Percentiles rank a stretch among this genome's conserved stretches.
These are phyloP conservation scores for Coemansia sp. DNA, from an alignment of 192 early-diverging fungal species.

Conservation along the genomic window DNA sequence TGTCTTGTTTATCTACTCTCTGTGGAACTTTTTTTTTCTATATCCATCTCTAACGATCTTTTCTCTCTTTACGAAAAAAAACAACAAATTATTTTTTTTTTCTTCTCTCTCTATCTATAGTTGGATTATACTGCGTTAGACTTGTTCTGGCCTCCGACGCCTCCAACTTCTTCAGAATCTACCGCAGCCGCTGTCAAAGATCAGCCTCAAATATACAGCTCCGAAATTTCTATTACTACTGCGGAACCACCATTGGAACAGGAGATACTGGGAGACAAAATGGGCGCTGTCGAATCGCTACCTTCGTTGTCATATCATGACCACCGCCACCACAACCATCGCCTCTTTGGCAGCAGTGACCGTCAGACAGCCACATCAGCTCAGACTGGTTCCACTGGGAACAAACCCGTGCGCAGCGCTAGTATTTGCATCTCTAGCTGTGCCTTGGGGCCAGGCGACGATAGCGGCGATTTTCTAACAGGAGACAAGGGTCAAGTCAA, in stretches of 20 bases:
- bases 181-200: not conserved
- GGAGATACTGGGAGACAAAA: constrained; percentile 1
- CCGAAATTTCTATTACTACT: not conserved
- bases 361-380: not conserved
- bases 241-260: not conserved
- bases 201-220: not conserved
- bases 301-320: constrained; percentile 23
- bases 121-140: constrained; percentile 30
- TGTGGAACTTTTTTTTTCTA: not conserved
- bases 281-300: constrained; percentile 49
- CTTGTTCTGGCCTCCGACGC: constrained; percentile 11
- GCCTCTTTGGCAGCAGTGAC: constrained; percentile 10
- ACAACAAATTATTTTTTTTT: constrained; percentile 7
- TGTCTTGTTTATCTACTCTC: not conserved
- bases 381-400: not conserved
- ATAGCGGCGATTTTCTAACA: not conserved
- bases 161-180: not conserved
- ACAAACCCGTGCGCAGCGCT: constrained; percentile 16
- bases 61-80: not conserved
- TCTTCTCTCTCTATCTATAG: constrained; percentile 22
- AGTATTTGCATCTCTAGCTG: constrained; percentile 14
- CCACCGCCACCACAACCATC: constrained; percentile 1
- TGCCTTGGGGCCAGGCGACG: not conserved
- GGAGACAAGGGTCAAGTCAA: not conserved
- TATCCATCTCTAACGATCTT: not conserved